A percentile compares a stretch with the other conserved stretches of the same genome.
These are phyloP conservation scores for Moesziomyces globuligerus DNA, from an alignment of 1,284 basidiomycete genomes.

Conservation along the genomic window DNA sequence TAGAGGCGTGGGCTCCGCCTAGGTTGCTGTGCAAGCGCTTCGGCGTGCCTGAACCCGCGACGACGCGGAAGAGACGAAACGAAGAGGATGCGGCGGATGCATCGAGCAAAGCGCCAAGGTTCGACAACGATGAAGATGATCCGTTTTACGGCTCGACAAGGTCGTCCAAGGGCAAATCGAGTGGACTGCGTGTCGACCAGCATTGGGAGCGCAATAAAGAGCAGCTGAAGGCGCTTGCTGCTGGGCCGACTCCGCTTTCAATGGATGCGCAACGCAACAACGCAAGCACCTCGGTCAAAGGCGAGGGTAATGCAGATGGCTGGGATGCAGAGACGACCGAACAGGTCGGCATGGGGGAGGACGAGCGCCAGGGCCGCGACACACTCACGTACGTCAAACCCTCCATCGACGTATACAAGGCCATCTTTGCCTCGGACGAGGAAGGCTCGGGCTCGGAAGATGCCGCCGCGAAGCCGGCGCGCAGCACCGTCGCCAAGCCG, in stretches of 20 bases:
- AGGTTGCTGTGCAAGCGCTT: slow-evolving; percentile 92
- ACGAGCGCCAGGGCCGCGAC: slow-evolving; percentile 84
- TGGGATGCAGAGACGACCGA: slow-evolving; percentile 5
- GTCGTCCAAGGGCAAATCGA: slow-evolving; percentile 7
- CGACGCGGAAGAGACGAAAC: slow-evolving; percentile 9
- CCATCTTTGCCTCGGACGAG: slow-evolving; percentile 72
- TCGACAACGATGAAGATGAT: slow-evolving; percentile 18
- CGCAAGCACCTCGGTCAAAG: not conserved
- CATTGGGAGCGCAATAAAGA: slow-evolving; percentile 41
- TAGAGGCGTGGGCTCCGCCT: slow-evolving; percentile 80
- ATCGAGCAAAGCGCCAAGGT: not conserved
- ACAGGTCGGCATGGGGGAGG: slow-evolving; percentile 82
- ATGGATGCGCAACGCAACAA: slow-evolving; percentile 30
- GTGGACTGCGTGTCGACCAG: slow-evolving; percentile 15
- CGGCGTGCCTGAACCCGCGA: slow-evolving; percentile 80
- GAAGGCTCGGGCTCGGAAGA: slow-evolving; percentile 83
- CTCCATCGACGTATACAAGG: slow-evolving; percentile 91
- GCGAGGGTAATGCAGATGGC: not conserved
- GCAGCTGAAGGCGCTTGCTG: slow-evolving; percentile 25
- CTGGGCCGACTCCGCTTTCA: slow-evolving; percentile 35
- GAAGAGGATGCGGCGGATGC: not conserved
- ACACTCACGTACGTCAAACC: slow-evolving; percentile 87
- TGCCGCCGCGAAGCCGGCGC: slow-evolving; percentile 68
- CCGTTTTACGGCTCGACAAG: slow-evolving; percentile 21
- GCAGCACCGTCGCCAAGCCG: not conserved